Evolutionary conservation across 2,329 filamentous ascomycete species (phyloP).

Genomic region (Ophiostoma montium): DNA sequence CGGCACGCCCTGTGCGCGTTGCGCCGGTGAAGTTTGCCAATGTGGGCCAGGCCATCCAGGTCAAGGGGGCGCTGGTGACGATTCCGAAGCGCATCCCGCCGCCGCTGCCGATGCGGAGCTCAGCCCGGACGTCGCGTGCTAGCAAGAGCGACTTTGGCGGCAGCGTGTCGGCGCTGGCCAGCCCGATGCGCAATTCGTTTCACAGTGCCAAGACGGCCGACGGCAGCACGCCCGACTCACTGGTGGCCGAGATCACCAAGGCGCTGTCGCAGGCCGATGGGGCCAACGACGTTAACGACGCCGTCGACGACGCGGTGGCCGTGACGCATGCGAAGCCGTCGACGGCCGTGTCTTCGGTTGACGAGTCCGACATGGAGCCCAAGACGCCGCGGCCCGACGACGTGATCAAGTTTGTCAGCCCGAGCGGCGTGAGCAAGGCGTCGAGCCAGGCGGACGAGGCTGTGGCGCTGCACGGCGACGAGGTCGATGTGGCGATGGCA

Average conservation of each 20-base stretch:
- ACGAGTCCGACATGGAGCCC: conserved; percentile 12
- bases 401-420: background rate
- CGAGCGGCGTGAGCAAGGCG: background rate
- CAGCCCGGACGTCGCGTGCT: conserved; percentile 43
- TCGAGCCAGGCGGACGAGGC: background rate
- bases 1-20: conserved; percentile 41
- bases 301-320: background rate
- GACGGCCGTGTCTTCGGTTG: conserved; percentile 7
- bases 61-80: conserved; percentile 66
- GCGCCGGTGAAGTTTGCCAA: conserved; percentile 52
- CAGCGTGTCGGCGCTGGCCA: conserved; percentile 39
- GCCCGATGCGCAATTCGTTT: conserved; percentile 38
- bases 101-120: conserved; percentile 63
- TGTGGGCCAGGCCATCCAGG: conserved; percentile 43
- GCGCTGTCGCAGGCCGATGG: background rate
- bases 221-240: background rate
- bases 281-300: background rate
- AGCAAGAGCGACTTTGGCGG: conserved; percentile 41
- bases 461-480: conserved; percentile 3
- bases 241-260: background rate
- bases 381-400: conserved; percentile 12
- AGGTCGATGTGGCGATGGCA: conserved; percentile 5
- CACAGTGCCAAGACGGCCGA: conserved; percentile 11
- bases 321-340: conserved; percentile 2
- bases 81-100: conserved; percentile 72